These are phyloP conservation scores for sorghum (Sorghum bicolor) DNA, from an alignment of 176 grass and related monocot species.

Conservation along the genomic window Sorghum_bicolor_NCBIv3 NC_012873.2:58944501-58945000, in stretches of 20 bases:
- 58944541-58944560: neutral
- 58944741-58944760: no score
- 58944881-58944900: conserved; percentile 1
- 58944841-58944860: conserved; percentile 49
- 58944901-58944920: neutral
- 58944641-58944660: neutral
- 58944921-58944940: conserved; percentile 15
- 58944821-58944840: conserved; percentile 31
- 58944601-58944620: neutral
- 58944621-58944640: neutral
- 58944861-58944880: conserved; percentile 38
- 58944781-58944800: neutral
- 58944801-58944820: neutral
- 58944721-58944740: neutral
- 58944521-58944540: neutral
- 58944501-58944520: neutral
- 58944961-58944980: neutral
- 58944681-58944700: neutral
- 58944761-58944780: neutral
- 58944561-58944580: neutral
- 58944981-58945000: neutral
- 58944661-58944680: neutral
- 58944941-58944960: neutral
- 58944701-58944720: neutral
- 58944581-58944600: neutral